Percentiles rank a stretch among this genome's conserved stretches.
Evolutionary conservation across 768 basidiomycete genomes (phyloP).

Genomic region (Trametes elegans): DNA sequence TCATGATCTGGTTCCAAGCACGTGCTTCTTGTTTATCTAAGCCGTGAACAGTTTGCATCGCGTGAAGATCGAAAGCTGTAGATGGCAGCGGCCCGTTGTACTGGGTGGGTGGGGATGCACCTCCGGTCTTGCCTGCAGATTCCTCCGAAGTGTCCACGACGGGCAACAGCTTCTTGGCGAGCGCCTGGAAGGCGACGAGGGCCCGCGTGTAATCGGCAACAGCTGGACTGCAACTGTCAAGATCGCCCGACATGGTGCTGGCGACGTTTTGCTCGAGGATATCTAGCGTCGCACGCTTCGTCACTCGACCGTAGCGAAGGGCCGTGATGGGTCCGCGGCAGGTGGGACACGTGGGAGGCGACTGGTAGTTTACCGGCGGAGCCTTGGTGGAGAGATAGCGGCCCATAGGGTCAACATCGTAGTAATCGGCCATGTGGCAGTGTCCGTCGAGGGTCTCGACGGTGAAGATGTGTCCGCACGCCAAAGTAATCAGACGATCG

Average conservation of each 20-base stretch:
- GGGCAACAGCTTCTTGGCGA: conserved; percentile 19
- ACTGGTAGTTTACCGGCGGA: conserved; percentile 31
- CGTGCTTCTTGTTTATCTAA: conserved; percentile 20
- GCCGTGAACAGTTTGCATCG: conserved; percentile 22
- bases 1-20: conserved; percentile 26
- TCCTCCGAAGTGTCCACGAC: neutral
- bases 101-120: neutral
- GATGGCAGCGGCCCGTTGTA: conserved; percentile 22
- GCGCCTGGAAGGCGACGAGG: conserved; percentile 5
- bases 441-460: conserved; percentile 40
- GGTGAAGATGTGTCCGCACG: conserved; percentile 40
- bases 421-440: conserved; percentile 31
- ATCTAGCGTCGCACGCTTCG: conserved; percentile 37
- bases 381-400: conserved; percentile 23
- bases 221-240: conserved; percentile 14
- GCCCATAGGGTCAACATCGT: conserved; percentile 27
- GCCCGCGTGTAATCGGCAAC: conserved; percentile 13
- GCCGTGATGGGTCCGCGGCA: conserved; percentile 35
- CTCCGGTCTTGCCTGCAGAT: neutral
- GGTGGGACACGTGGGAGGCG: conserved; percentile 34
- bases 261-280: conserved; percentile 38
- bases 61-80: neutral
- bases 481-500: conserved; percentile 28
- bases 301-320: conserved; percentile 35
- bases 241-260: conserved; percentile 27